These are phyloP conservation scores for Candida berthetii DNA, from an alignment of 805 yeast genomes.

Conservation along the genomic window DNA sequence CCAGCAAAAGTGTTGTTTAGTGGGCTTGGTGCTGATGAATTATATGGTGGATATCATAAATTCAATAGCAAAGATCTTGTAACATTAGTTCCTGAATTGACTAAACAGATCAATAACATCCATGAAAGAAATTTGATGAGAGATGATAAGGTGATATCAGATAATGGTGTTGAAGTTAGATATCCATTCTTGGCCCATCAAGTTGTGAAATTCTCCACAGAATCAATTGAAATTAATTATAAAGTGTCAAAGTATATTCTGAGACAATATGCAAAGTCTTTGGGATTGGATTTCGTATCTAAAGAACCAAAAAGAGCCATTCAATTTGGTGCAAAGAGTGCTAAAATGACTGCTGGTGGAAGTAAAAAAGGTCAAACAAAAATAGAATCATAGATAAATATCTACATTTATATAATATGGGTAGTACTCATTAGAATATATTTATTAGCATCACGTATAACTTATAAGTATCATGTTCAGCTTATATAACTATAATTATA, in stretches of 20 bases:
- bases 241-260: slow-evolving; percentile 50
- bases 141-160: slow-evolving; percentile 82
- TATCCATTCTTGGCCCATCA: slow-evolving; percentile 76
- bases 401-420: too few species aligned
- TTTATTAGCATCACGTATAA: too few species aligned
- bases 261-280: slow-evolving; percentile 49
- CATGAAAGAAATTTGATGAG: slow-evolving; percentile 80
- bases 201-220: slow-evolving; percentile 45
- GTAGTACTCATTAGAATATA: too few species aligned
- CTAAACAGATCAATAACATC: slow-evolving; percentile 64
- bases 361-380: slow-evolving; percentile 51
- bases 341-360: slow-evolving; percentile 76
- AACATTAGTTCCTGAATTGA: slow-evolving; percentile 52
- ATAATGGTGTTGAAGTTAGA: slow-evolving; percentile 86
- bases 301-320: slow-evolving; percentile 88
- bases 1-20: slow-evolving; percentile 69
- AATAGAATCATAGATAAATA: too few species aligned
- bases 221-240: slow-evolving; percentile 41
- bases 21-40: slow-evolving; percentile 96
- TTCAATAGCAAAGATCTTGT: slow-evolving; percentile 44
- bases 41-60: slow-evolving; percentile 93
- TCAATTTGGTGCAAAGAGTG: slow-evolving; percentile 94
- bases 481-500: too few species aligned
- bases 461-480: too few species aligned
- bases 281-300: slow-evolving; percentile 50